Base-by-base conservation (phyloP, 2,329 filamentous ascomycete genomes). In the Cytospora schulzeri region DNA sequence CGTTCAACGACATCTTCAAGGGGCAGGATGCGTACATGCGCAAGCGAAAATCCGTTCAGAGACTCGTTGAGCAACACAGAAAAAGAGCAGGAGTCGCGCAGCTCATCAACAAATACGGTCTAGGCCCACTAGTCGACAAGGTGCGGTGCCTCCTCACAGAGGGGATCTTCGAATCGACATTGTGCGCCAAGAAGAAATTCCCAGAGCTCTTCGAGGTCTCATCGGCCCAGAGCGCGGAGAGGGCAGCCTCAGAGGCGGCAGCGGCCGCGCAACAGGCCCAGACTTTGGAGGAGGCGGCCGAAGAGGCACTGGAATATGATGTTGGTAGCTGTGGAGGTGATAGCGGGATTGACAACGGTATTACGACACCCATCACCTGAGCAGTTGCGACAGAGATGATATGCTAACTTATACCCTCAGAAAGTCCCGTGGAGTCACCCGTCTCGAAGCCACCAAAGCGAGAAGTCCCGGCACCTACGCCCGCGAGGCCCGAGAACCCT, bases 141-240 rank as follows among this genome's bases (percentile, higher is more conserved):
- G 1, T 58, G 8, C 38, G 14, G 19, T 8, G 3, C 12, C 26
- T 58, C 7, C 56, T 58, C 6, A 2, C 17, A 22, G 56, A n/a
- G 1, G 3, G n/a, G 11, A 24, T 58, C 48, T 58, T 58, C 12
- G 56, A 50, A 26, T 31, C 26, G 8, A 50, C 56, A 24, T 2
- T 17, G 19, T 15, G 38, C 19, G 56, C 56, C 8, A 24, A 17
- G 24, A 14, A 3, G 0, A 29, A 6, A 15, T 58, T 50, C 22
- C 56, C 56, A 3, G 56, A 33, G 19, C 28, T 58, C 11, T 58
- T 58, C 41, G 26, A 50, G 19, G 38, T 50, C 26, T 48, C 56
- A 29, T 26, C 4, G 3, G 56, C 38, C 26, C 56, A 50, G 22
- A 58, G 38, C 19, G 38, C 56, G 14, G 41, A 48, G 4, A 24